Evolutionary conservation across 2,329 filamentous ascomycete genomes (phyloP), one percentile per base, ranked within the genome.

Genomic region (Stemphylium vesicarium): DNA sequence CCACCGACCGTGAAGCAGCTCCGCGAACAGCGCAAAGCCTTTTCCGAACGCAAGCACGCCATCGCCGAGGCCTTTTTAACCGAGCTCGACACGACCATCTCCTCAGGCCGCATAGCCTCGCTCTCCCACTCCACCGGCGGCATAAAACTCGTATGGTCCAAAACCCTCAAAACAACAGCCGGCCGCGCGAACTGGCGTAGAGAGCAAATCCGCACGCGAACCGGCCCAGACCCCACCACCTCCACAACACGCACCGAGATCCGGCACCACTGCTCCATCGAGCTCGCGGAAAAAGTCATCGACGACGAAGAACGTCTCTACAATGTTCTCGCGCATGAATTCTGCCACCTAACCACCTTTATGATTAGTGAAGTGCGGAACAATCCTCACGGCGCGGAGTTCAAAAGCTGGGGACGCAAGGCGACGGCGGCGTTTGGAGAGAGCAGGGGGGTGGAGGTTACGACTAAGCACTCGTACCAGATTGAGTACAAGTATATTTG

Each of bases 271-370:
- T 92, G 91, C 9, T 86, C 82, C 13, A 96, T 98, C 68, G 93
- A 98, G 72, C 85, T 98, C 2, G 91, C 93, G 0, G 87, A 91
- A 50, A 96, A 96, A 73, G 88, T 97, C 41, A 92, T 98, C 58
- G 87, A 92, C 70, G 84, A 88, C 67, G 85, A 60, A 63, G 77
- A 89, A 53, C 86, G 91, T 3, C 83, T 98, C 1, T 82, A 95
- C 60, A 97, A 97, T 74, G 92, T 95, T 0, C 78, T 98, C n/a
- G 92, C 94, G 0, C 95, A 99, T 73, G 95, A 99, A 68, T 98
- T 95, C 79, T 98, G 95, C 74, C 95, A 99, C 71, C 79, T 98
- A 1, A 88, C 91, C 38, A 96, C 92, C 67, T 97, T 94, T 75
- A 96, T 98, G 86, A 80, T 98, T 59, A 88, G 84, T 43, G 86